Percentiles rank a stretch among this genome's conserved stretches.
Evolutionary conservation across 768 basidiomycete species (phyloP).

Genomic region (Kwoniella newhampshirensis): DNA sequence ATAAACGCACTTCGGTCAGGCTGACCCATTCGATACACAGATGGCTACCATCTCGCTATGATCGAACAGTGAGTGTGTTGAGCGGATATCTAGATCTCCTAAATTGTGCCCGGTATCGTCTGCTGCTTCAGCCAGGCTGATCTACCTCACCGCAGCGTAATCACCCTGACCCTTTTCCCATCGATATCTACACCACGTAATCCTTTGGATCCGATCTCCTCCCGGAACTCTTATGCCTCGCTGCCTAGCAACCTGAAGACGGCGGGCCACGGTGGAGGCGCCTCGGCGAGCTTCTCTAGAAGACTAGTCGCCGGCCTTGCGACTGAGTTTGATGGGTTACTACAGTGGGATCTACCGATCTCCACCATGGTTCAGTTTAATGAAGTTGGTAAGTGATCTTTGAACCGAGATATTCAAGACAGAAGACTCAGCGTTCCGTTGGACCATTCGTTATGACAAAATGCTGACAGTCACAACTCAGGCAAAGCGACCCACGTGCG

Average conservation of each 20-base stretch:
- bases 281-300: conserved; percentile 13
- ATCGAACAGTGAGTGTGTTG: conserved; percentile 39
- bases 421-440: no score
- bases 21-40: conserved; percentile 7
- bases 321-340: conserved; percentile 25
- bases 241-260: not conserved
- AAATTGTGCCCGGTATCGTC: no score
- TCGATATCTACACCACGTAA: conserved; percentile 11
- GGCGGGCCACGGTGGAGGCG: not conserved
- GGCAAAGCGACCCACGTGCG: conserved; percentile 41
- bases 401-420: not conserved
- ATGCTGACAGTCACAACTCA: conserved; percentile 1
- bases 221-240: conserved; percentile 1
- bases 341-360: conserved; percentile 36
- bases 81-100: no score
- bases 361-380: conserved; percentile 42
- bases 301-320: conserved; percentile 16
- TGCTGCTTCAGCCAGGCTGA: no score
- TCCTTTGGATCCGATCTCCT: not conserved
- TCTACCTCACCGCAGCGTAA: conserved; percentile 11
- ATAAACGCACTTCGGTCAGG: not conserved
- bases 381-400: conserved; percentile 39
- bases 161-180: conserved; percentile 28
- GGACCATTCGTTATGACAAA: no score
- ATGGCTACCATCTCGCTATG: conserved; percentile 38